Base-by-base conservation (phyloP, 2,329 filamentous ascomycete species). In the Cyphellophora attinorum region DNA sequence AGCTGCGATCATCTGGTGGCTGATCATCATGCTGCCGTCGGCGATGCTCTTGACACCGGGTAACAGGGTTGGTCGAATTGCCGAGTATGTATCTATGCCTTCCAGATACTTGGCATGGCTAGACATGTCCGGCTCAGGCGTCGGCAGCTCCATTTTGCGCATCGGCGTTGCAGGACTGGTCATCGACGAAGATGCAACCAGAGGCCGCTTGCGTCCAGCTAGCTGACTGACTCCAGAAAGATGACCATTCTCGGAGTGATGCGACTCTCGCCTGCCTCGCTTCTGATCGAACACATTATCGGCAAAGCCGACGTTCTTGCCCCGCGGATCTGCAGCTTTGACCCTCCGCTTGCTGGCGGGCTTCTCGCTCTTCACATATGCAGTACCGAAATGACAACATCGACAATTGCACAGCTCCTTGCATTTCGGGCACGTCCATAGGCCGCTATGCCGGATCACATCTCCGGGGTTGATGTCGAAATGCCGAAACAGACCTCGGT, bases 241-340 rank as follows among this genome's bases (percentile, higher is more conserved):
- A 19, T 19, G 19, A 13, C 29, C 31, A 14, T 23, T 17, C 13
- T 31, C 30, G 11, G 31, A 38, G 19, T 29, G 14, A 19, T 34
- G 27, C 27, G 31, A 32, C 23, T 49, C 46, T 23, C 45, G 38
- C 6, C 42, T 38, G 10, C 52, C 53, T 37, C 54, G 44, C 40
- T 53, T 56, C 34, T 57, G 53, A 37, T 58, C 54, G 40, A 57
- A 58, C 3, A 58, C 55, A 41, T 58, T 58, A 35, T 58, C 56
- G 5, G 52, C 51, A 45, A 58, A 58, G 3, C 56, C 56, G 42
- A 52, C 48, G 12, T 50, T 44, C 31, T 55, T 54, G 2, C 56
- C 54, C 12, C 56, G 48, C 14, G 51, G 30, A 37, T 58, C 56
- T 17, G 44, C 41, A 3, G 55, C 49, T 33, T 55, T 56, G 15